phyloP scores from a whole-genome alignment of 2,329 filamentous ascomycete genomes.

The Pyrenochaeta sp. region DNA sequence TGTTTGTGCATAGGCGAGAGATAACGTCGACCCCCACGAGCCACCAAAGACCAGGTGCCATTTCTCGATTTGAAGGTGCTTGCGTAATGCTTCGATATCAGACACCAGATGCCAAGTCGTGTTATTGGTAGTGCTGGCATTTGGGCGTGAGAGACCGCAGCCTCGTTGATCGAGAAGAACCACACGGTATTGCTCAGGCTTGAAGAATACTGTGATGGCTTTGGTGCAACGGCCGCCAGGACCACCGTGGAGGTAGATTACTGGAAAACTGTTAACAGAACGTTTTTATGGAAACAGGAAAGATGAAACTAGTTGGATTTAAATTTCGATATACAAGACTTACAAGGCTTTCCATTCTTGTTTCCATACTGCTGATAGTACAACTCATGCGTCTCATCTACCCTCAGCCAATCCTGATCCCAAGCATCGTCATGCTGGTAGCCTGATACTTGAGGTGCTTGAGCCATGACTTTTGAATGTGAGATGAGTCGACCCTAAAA shows the following conservation, averaged over 20 bases:
- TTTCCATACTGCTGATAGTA: conserved; percentile 53
- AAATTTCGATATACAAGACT: not conserved
- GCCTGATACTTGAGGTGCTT: conserved; percentile 23
- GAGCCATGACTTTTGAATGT: conserved; percentile 13
- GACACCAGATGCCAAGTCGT: conserved; percentile 55
- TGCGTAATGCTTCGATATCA: conserved; percentile 57
- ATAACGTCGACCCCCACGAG: conserved; percentile 58
- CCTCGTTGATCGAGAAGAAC: conserved; percentile 60
- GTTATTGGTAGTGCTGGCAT: conserved; percentile 54
- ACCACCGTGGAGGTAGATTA: conserved; percentile 57
- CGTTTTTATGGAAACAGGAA: too few relatives aligned
- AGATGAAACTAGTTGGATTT: not conserved
- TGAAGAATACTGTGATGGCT: conserved; percentile 53
- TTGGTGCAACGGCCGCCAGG: conserved; percentile 51
- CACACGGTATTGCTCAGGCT: conserved; percentile 55
- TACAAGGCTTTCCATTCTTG: conserved; percentile 50
- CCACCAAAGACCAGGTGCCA: conserved; percentile 59
- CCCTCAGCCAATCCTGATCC: conserved; percentile 41
- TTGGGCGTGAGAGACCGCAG: conserved; percentile 54
- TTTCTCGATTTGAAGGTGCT: conserved; percentile 53
- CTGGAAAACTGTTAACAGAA: conserved; percentile 15
- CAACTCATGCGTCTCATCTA: conserved; percentile 46
- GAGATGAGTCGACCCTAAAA: not conserved
- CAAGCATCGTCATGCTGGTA: conserved; percentile 48
- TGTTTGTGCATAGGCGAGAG: conserved; percentile 55